A percentile compares a stretch with the other conserved stretches of the same genome.
phyloP scores from a whole-genome alignment of 2,329 filamentous ascomycete genomes.

The Fusarium acutatum region DNA sequence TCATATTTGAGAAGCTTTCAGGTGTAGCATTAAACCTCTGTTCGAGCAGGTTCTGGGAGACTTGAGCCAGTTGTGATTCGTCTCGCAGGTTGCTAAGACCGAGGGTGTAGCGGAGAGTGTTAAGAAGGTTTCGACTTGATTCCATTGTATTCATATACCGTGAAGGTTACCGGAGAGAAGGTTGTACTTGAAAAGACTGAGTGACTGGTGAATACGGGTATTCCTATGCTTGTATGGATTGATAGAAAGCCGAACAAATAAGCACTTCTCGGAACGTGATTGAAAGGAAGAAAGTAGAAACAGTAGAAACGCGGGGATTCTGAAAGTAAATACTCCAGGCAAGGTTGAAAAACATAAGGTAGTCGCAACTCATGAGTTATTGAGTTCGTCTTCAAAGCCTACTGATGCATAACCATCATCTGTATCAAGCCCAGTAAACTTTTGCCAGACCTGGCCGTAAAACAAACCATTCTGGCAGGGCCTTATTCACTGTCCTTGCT shows the following conservation, averaged over 20 bases:
- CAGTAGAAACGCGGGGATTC: not conserved
- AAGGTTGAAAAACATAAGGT: not conserved
- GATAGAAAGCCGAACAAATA: not conserved
- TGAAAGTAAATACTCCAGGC: not conserved
- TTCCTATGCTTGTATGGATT: not conserved
- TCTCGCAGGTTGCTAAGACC: constrained; percentile 36
- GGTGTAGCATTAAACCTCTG: constrained; percentile 20
- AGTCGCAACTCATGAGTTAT: not conserved
- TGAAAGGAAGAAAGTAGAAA: not conserved
- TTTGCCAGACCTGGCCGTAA: not conserved
- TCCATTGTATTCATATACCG: constrained; percentile 31
- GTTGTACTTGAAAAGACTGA: not conserved
- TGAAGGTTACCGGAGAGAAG: not conserved
- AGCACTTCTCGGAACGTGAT: not conserved
- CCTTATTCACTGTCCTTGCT: not conserved
- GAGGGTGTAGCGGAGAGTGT: constrained; percentile 31
- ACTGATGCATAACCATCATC: not conserved
- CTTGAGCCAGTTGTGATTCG: constrained; percentile 30
- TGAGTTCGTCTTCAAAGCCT: not conserved
- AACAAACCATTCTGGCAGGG: not conserved
- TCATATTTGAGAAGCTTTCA: constrained; percentile 8
- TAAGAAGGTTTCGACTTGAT: constrained; percentile 9
- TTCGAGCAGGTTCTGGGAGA: constrained; percentile 40
- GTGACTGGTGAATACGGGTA: not conserved
- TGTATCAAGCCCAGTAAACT: not conserved